Conservation (phyloP, 177 flowering plant species). For the Telopea speciosissima region DNA sequence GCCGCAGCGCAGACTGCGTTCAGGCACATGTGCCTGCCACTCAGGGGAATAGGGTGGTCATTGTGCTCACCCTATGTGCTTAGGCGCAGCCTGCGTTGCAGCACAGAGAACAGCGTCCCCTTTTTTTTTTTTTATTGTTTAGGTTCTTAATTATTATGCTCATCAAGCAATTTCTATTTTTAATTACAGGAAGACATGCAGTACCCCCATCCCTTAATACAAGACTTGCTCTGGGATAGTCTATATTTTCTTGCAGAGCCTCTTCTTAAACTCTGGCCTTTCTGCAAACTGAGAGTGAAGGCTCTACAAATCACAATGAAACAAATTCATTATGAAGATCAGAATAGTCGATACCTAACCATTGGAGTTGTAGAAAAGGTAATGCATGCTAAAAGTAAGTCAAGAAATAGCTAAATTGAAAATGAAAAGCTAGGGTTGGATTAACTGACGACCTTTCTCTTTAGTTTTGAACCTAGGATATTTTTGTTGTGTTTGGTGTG, state of each 20-base stretch:
- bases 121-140: neutral
- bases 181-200: slow-evolving; percentile 40
- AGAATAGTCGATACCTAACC: slow-evolving; percentile 29
- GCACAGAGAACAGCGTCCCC: no score
- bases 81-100: no score
- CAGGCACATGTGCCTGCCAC: no score
- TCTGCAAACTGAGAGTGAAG: slow-evolving; percentile 30
- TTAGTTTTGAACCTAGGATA: no score
- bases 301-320: slow-evolving; percentile 34
- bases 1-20: no score
- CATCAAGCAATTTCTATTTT: neutral
- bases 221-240: slow-evolving; percentile 36
- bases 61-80: no score
- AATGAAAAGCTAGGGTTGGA: no score
- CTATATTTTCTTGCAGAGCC: slow-evolving; percentile 37
- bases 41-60: no score
- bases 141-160: neutral
- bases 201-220: slow-evolving; percentile 32
- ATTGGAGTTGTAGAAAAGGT: slow-evolving; percentile 44
- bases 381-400: neutral
- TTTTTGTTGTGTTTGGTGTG: no score
- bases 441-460: no score
- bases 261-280: slow-evolving; percentile 37
- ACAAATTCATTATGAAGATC: slow-evolving; percentile 48
- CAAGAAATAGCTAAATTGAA: no score